Base-by-base conservation (phyloP, 495 filamentous ascomycete species). In the Parathielavia hyrcaniae region DNA sequence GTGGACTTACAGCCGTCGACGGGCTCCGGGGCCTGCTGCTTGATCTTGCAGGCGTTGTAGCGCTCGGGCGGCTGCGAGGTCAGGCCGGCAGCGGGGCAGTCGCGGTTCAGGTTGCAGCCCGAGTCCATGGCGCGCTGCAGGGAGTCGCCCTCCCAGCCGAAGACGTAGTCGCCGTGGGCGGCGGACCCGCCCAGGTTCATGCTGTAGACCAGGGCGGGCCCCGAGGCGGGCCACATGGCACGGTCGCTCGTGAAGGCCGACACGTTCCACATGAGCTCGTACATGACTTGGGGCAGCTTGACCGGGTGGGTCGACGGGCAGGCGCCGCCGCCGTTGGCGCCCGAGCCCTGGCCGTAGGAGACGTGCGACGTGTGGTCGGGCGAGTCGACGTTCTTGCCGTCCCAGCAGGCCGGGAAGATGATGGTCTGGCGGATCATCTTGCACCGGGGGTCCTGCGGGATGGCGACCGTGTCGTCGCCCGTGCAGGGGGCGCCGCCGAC, bases 321-420 rank as follows among this genome's bases (percentile, higher is more conserved):
- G 16, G 73, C 41, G n/a, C 72, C 72, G 43, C 72, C 73, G 55
- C 68, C 65, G 46, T 62, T 63, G 59, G 77, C 77, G 30, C 67
- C 70, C 45, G 71, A 71, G 52, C 23, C 60, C 17, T 67, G 67
- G 14, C 72, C 71, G 64, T 73, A 73, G 45, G 65, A 65, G 55
- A 76, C 67, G 66, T 83, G 80, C 16, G 71, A 71, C 55, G 73
- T 72, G 67, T 81, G 80, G 65, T 83, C 76, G 14, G 75, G 71
- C 51, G 71, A 78, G 67, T 81, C 79, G 9, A 78, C 67, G 62
- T 80, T 81, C 65, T 76, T 73, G 49, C 79, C 80, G 64, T 83
- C 79, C 79, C 79, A 82, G 67, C 76, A 76, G 52, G 76, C 68
- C 16, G 77, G 77, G 68, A 80, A 80, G 53, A 77, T 77, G 57